Evolutionary conservation across 306 rosid genomes (phyloP).

Genomic region (Mimosa pudica): DNA sequence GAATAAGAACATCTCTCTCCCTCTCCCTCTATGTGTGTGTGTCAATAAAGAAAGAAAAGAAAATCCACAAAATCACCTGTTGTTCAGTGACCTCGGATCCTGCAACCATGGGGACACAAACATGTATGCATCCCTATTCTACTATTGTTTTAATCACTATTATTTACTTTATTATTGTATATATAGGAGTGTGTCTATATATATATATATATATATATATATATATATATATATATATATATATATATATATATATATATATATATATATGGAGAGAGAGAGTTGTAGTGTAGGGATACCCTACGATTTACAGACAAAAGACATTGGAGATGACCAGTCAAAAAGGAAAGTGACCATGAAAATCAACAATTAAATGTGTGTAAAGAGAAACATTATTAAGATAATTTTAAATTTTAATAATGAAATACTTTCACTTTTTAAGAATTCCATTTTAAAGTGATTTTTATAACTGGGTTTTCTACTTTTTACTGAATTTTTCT

Average conservation of each 20-base stretch:
- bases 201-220: not conserved
- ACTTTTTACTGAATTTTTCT: no score
- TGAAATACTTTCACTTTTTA: no score
- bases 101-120: constrained; percentile 42
- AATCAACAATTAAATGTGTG: constrained; percentile 48
- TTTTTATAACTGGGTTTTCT: no score
- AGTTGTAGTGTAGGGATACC: constrained; percentile 16
- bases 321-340: constrained; percentile 67
- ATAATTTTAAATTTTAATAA: not conserved
- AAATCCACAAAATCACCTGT: constrained; percentile 31
- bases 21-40: not conserved
- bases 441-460: no score
- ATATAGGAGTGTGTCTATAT: no score
- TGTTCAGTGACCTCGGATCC: constrained; percentile 52
- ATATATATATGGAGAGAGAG: constrained; percentile 23
- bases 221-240: no score
- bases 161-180: no score
- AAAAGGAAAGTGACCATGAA: constrained; percentile 56
- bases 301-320: constrained; percentile 33
- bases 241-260: no score
- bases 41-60: not conserved
- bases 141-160: not conserved
- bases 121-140: constrained; percentile 26
- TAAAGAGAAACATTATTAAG: constrained; percentile 15
- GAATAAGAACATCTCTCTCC: constrained; percentile 13